A percentile compares a stretch with the other conserved stretches of the same genome.
phyloP scores from a whole-genome alignment of 2,329 filamentous ascomycete genomes.

The Neofusicoccum cordaticola region DNA sequence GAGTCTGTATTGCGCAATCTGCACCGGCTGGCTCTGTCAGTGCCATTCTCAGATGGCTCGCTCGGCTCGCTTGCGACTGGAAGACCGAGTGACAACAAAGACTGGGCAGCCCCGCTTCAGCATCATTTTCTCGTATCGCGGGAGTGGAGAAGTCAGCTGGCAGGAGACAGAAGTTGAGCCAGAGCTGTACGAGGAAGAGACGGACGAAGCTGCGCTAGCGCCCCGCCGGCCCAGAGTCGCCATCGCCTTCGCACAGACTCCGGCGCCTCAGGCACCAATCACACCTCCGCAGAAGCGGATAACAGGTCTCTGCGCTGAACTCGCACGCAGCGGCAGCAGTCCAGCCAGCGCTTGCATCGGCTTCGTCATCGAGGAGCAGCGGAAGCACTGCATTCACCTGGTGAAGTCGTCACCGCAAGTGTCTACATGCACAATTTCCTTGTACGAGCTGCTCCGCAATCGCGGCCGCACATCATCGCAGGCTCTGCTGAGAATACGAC shows the following conservation, averaged over 20 bases:
- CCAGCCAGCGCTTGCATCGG: background rate
- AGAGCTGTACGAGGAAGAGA: too few relatives aligned
- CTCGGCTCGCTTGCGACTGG: background rate
- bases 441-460: background rate
- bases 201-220: too few relatives aligned
- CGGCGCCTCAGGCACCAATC: background rate
- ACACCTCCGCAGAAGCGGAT: background rate
- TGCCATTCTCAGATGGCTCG: background rate
- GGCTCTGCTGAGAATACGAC: background rate
- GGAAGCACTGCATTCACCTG: background rate
- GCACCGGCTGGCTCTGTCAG: slow-evolving; percentile 6
- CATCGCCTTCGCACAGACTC: background rate
- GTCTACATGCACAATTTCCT: background rate
- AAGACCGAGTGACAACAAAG: background rate
- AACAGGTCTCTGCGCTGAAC: background rate
- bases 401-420: background rate
- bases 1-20: slow-evolving; percentile 5
- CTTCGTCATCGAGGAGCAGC: background rate
- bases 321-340: background rate
- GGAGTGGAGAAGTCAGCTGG: background rate
- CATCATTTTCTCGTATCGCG: background rate
- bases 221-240: too few relatives aligned
- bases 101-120: background rate
- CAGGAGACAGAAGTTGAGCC: background rate
- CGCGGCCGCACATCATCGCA: background rate